Conservation (phyloP, 129 eudicot species). For the Artemisia tridentata region DNA sequence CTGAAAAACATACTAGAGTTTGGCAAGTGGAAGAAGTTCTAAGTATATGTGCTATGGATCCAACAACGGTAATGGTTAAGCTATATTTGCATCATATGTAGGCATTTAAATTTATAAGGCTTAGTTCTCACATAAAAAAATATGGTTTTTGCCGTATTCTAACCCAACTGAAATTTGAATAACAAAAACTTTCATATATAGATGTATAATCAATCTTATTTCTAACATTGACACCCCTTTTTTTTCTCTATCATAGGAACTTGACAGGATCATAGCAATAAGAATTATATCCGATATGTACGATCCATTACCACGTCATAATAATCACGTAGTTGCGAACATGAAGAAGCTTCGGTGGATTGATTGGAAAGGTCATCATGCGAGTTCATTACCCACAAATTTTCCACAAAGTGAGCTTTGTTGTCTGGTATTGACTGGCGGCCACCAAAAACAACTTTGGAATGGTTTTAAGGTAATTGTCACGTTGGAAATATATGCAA, state of each 20-base stretch:
- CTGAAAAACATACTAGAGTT: too few species aligned
- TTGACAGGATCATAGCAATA: constrained; percentile 20
- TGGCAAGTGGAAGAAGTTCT: too few species aligned
- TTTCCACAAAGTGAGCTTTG: constrained; percentile 12
- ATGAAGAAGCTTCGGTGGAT: constrained; percentile 24
- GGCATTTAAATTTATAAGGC: too few species aligned
- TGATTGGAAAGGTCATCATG: constrained; percentile 9
- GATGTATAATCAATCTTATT: too few species aligned
- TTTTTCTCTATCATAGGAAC: constrained; percentile 12
- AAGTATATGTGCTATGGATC: too few species aligned
- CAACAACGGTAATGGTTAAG: too few species aligned
- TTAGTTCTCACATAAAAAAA: too few species aligned
- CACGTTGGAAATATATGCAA: too few species aligned
- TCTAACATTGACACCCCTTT: neutral
- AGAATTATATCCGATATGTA: neutral
- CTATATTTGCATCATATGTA: too few species aligned
- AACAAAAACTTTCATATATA: too few species aligned
- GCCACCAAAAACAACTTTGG: constrained; percentile 5
- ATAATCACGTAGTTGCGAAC: neutral
- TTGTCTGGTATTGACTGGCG: constrained; percentile 7
- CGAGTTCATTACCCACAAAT: neutral
- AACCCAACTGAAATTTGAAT: too few species aligned
- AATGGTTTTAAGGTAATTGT: constrained; percentile 8
- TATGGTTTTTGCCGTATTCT: too few species aligned
- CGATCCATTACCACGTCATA: neutral